Conservation (phyloP, 768 basidiomycete genomes). For the Inosperma sp. region DNA sequence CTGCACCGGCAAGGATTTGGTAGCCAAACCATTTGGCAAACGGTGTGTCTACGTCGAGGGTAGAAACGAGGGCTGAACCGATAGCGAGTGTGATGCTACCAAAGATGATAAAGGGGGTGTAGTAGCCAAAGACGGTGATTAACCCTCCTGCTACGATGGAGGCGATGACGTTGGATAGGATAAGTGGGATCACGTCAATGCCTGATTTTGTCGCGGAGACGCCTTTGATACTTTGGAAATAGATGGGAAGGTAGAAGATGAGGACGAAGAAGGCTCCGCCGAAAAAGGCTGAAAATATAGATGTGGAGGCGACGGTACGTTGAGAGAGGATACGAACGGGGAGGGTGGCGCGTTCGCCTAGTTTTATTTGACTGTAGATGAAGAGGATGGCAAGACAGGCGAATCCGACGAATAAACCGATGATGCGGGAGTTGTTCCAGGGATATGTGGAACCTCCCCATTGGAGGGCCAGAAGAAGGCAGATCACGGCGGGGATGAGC, state of each 20-base stretch:
- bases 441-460: conserved; percentile 46
- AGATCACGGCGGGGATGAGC: conserved; percentile 33
- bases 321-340: conserved; percentile 9
- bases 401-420: conserved; percentile 17
- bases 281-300: background rate
- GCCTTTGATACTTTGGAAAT: conserved; percentile 11
- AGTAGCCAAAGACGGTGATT: conserved; percentile 7
- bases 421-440: conserved; percentile 39
- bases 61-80: conserved; percentile 5
- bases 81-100: conserved; percentile 3
- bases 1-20: conserved; percentile 7
- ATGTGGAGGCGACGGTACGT: conserved; percentile 7
- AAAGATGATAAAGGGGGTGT: conserved; percentile 10
- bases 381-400: conserved; percentile 2
- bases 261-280: conserved; percentile 11
- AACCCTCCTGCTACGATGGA: conserved; percentile 7
- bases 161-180: conserved; percentile 7
- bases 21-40: conserved; percentile 8
- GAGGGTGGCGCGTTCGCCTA: conserved; percentile 11
- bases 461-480: conserved; percentile 40
- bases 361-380: conserved; percentile 1
- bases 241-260: conserved; percentile 11
- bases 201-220: conserved; percentile 9
- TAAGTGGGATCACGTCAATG: conserved; percentile 7
- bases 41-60: background rate